Evolutionary conservation across 2,329 filamentous ascomycete genomes (phyloP), one percentile per base, ranked within the genome.

Genomic region (Pyrenophora tritici-repentis): DNA sequence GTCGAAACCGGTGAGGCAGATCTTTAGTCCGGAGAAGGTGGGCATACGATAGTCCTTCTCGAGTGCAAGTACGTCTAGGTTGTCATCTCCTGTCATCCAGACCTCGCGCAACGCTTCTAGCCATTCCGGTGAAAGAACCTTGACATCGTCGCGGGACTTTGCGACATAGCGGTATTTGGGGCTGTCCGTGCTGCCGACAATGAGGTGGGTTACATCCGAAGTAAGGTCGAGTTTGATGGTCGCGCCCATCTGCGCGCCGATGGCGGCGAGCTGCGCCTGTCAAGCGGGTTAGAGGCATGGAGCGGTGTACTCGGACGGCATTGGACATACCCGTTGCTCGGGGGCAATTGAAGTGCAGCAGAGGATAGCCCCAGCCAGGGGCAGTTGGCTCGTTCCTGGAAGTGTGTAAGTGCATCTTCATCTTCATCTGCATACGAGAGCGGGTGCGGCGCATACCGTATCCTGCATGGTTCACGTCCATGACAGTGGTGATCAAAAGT

Each of bases 111-210:
- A 82, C 13, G 88, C 89, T 48, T 93, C 86, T 42, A 99, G 82
- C 90, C 91, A 99, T 66, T 84, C 83, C n/a, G 87, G 84, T 36
- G 84, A 84, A 77, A 99, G 86, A 42, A 91, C 87, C 69, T 85
- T 86, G 66, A 99, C 87, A 67, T 99, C 94, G 40, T 88, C 86
- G 44, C 94, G 84, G 71, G 93, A 89, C 68, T 87, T 90, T 46
- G 93, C 94, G 66, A 97, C 93, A 79, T 96, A 96, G 73, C 87
- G 88, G 76, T 99, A 99, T 74, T 99, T 99, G 42, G 89, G 85
- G 1, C 93, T 97, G 70, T 93, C 85, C 66, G 91, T 89, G 65
- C 89, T 87, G 71, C 92, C 94, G 55, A 96, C 90, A 57, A 99
- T 83, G 39, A 99, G 85, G 77, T 99, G 94, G 4, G 94, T 97